Conservation (phyloP, 164 flowering plant species). For the Tetracentron sinense region DNA sequence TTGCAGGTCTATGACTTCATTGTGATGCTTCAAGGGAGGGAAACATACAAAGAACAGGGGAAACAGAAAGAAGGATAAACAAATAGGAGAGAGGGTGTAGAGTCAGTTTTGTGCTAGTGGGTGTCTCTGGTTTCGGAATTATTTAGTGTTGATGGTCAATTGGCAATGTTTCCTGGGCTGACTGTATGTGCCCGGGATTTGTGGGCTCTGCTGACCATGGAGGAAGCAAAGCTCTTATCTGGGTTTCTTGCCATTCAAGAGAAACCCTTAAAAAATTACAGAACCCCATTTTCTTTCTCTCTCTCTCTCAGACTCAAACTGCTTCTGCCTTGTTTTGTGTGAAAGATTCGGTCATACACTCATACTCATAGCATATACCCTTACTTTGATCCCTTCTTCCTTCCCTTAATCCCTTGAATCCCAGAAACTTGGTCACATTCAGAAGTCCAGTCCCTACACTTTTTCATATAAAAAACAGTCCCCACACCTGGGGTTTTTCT, state of each 20-base stretch:
- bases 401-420: slow-evolving; percentile 7
- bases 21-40: not conserved
- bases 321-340: slow-evolving; percentile 21
- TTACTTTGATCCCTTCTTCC: slow-evolving; percentile 2
- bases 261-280: slow-evolving; percentile 1
- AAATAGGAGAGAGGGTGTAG: not conserved
- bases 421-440: slow-evolving; percentile 8
- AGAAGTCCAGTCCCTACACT: not conserved
- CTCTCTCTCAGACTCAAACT: slow-evolving; percentile 10
- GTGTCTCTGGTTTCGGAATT: slow-evolving; percentile 11
- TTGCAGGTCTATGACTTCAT: not conserved
- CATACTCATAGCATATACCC: slow-evolving; percentile 7
- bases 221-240: not conserved
- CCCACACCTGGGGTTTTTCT: not conserved
- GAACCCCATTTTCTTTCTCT: slow-evolving; percentile 2
- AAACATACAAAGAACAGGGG: slow-evolving; percentile 1
- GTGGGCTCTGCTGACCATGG: not conserved
- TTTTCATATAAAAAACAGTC: no score
- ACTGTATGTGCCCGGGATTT: not conserved
- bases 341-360: slow-evolving; percentile 31
- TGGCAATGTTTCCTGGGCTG: not conserved
- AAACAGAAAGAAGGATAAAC: not conserved
- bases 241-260: slow-evolving; percentile 3
- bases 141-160: slow-evolving; percentile 11
- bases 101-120: slow-evolving; percentile 10